Conservation (phyloP, 106 monocot species). For the Apostasia shenzhenica region DNA sequence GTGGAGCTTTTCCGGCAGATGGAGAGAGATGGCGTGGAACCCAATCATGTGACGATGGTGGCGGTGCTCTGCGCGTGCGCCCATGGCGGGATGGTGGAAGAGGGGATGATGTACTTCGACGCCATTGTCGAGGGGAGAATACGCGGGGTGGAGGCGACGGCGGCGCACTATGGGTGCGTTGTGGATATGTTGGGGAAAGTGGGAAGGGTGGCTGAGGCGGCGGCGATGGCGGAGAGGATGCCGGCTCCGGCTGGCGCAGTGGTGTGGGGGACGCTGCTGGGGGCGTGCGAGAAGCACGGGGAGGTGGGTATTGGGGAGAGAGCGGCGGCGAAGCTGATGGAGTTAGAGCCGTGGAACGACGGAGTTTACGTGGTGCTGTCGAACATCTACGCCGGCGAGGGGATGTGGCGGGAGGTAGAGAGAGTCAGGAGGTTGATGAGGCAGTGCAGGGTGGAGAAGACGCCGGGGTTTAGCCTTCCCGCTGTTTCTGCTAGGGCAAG, state of each 20-base stretch:
- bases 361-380: constrained; percentile 78
- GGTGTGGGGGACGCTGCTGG: constrained; percentile 55
- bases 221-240: constrained; percentile 37
- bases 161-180: constrained; percentile 60
- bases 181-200: constrained; percentile 63
- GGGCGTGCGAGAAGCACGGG: constrained; percentile 72
- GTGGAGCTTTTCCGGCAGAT: constrained; percentile 35
- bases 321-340: constrained; percentile 39
- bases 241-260: constrained; percentile 34
- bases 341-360: constrained; percentile 75
- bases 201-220: constrained; percentile 53
- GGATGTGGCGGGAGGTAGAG: constrained; percentile 52
- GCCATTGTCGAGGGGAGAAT: constrained; percentile 22
- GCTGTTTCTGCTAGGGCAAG: neutral
- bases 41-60: constrained; percentile 63
- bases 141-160: constrained; percentile 27
- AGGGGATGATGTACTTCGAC: constrained; percentile 40
- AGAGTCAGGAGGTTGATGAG: constrained; percentile 45
- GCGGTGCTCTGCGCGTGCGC: constrained; percentile 55
- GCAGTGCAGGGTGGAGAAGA: constrained; percentile 37
- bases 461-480: constrained; percentile 36
- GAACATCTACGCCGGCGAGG: constrained; percentile 46
- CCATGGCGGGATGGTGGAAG: constrained; percentile 47
- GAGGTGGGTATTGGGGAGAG: constrained; percentile 49
- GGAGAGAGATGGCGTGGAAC: constrained; percentile 26